phyloP scores from a whole-genome alignment of 2,329 filamentous ascomycete species.

The Chrysosporium keratinophilum region DNA sequence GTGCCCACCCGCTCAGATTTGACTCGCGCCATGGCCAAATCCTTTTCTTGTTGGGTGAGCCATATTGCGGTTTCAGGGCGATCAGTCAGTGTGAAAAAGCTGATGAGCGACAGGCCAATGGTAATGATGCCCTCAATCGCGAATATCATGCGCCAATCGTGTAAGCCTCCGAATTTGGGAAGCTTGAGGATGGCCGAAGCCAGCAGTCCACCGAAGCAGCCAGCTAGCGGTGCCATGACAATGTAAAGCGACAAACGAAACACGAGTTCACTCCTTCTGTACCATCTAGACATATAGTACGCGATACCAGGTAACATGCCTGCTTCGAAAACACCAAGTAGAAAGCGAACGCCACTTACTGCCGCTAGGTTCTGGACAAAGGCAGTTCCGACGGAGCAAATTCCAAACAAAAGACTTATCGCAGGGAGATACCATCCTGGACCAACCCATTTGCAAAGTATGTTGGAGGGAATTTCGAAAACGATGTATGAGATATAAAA shows the following conservation, averaged over 20 bases:
- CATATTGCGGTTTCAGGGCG: slow-evolving; percentile 13
- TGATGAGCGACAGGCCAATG: slow-evolving; percentile 11
- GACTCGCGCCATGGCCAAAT: slow-evolving; percentile 13
- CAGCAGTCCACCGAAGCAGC: slow-evolving; percentile 60
- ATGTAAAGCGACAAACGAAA: slow-evolving; percentile 60
- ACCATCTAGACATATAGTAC: slow-evolving; percentile 64
- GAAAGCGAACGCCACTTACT: slow-evolving; percentile 53
- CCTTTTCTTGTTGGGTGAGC: slow-evolving; percentile 14
- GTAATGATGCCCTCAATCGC: slow-evolving; percentile 16
- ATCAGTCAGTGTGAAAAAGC: slow-evolving; percentile 13
- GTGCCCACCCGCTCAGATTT: slow-evolving; percentile 15
- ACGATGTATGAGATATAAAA: slow-evolving; percentile 67
- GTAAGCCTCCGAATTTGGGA: slow-evolving; percentile 11
- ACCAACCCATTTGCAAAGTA: slow-evolving; percentile 59
- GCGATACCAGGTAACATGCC: slow-evolving; percentile 65
- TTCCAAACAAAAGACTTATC: slow-evolving; percentile 53
- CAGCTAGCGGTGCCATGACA: slow-evolving; percentile 59
- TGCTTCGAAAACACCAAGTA: slow-evolving; percentile 60
- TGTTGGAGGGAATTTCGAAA: slow-evolving; percentile 59
- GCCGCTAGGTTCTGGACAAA: slow-evolving; percentile 49
- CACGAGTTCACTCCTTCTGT: slow-evolving; percentile 56
- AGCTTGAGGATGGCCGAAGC: slow-evolving; percentile 33
- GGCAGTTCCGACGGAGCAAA: slow-evolving; percentile 53
- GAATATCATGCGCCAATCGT: slow-evolving; percentile 16
- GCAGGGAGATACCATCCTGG: slow-evolving; percentile 61